phyloP scores from a whole-genome alignment of 2,329 filamentous ascomycete species.

The Fusarium subtropicale region DNA sequence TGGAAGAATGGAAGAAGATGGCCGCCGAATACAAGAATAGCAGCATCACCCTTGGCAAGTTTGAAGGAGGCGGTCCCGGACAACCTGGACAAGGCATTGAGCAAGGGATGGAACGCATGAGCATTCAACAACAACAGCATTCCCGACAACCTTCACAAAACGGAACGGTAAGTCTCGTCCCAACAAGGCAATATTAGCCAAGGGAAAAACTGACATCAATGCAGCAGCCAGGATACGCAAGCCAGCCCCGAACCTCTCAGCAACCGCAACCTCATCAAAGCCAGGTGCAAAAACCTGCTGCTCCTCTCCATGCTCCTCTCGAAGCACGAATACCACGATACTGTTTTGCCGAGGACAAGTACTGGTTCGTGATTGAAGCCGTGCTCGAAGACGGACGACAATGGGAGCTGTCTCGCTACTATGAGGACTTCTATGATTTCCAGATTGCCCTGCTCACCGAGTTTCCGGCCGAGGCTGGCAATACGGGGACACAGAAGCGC shows the following conservation, averaged over 20 bases:
- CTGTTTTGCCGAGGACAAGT: slow-evolving; percentile 96
- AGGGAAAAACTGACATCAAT: not conserved
- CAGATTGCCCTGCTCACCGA: slow-evolving; percentile 94
- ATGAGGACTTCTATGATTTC: slow-evolving; percentile 99
- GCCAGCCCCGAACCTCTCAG: slow-evolving; percentile 47
- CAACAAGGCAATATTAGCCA: not conserved
- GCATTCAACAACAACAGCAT: slow-evolving; percentile 62
- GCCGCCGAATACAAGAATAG: slow-evolving; percentile 99
- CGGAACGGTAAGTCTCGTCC: slow-evolving; percentile 44
- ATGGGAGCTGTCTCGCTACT: slow-evolving; percentile 94
- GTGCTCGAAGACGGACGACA: slow-evolving; percentile 88
- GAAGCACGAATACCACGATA: slow-evolving; percentile 90
- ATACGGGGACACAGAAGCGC: slow-evolving; percentile 80
- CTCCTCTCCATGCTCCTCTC: slow-evolving; percentile 78
- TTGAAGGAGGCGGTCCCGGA: slow-evolving; percentile 68
- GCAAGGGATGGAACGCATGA: slow-evolving; percentile 82
- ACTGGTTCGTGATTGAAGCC: slow-evolving; percentile 98
- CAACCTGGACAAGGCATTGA: slow-evolving; percentile 66
- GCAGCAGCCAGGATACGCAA: slow-evolving; percentile 44
- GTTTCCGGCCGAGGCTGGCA: slow-evolving; percentile 93
- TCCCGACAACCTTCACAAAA: slow-evolving; percentile 47
- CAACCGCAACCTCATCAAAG: slow-evolving; percentile 52
- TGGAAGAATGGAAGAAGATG: slow-evolving; percentile 99
- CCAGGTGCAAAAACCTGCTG: slow-evolving; percentile 55
- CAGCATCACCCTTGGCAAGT: slow-evolving; percentile 95